Conservation (phyloP, 495 filamentous ascomycete species). For the Aspergillus mulundensis region DNA sequence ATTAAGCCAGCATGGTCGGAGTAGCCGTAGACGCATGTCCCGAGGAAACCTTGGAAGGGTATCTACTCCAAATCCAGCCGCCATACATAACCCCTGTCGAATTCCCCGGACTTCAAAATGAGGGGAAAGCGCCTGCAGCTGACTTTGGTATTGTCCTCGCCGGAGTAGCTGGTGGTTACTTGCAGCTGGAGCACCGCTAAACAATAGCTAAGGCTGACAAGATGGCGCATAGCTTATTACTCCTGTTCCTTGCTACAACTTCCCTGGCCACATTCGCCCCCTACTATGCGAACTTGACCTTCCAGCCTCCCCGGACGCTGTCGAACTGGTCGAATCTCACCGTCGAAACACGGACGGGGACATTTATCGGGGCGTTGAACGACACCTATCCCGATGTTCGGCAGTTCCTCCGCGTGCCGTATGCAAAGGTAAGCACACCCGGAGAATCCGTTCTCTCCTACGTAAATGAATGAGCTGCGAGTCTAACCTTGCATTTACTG, state of each 20-base stretch:
- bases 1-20: background rate
- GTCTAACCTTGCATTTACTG: background rate
- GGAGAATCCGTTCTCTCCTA: background rate
- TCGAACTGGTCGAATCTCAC: background rate
- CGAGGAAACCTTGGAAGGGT: too few species aligned
- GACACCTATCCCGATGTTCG: background rate
- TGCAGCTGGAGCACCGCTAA: too few species aligned
- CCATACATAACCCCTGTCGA: too few species aligned
- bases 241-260: background rate
- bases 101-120: too few species aligned
- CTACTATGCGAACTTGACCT: background rate
- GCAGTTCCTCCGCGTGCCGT: background rate
- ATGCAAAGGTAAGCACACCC: background rate
- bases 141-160: too few species aligned
- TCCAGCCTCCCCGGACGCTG: background rate
- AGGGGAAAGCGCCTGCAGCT: background rate
- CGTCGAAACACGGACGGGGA: background rate
- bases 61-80: too few species aligned
- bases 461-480: too few species aligned
- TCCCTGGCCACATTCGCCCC: background rate
- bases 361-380: background rate
- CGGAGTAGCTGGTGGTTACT: too few species aligned
- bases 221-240: background rate
- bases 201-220: too few species aligned
- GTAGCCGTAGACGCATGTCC: background rate